Base-by-base conservation (phyloP, 2,329 filamentous ascomycete species). In the Ceratocystiopsis brevicomis region DNA sequence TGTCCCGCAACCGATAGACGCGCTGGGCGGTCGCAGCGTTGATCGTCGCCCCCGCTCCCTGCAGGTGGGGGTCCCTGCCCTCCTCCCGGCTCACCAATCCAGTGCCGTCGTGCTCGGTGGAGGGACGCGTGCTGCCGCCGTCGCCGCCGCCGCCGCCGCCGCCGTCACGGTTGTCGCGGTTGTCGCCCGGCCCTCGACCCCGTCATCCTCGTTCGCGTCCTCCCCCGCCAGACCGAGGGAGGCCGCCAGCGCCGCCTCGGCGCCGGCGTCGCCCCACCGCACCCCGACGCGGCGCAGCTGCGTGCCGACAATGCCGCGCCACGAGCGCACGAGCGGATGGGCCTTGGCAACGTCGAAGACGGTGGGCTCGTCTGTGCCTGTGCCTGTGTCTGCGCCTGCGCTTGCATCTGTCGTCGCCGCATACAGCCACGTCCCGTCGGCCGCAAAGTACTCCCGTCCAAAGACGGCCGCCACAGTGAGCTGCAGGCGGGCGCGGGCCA, bases 391-490 rank as follows among this genome's bases (percentile, higher is more conserved):
- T 21, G 19, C 6, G 19, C 19, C 19, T 21, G 19, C 19, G 19
- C 19, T 21, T 21, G 19, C 19, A 4, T 21, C 41, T 10, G 15
- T 41, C 1, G 40, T 54, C 30, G 81, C 69, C 1, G 68, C 61
- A 56, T 71, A 88, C 52, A 61, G 75, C 79, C 80, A 86, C 36
- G 76, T 72, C 1, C 81, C 82, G 53, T 84, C 78, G 12, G 68
- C 61, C 4, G 71, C 70, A 65, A 82, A 83, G 58, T 70, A 85
- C n/a, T 73, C 64, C 17, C 61, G 54, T 1, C 66, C 70, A 57
- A 88, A 83, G 25, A 92, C 62, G 38, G 61, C 64, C 52, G 70
- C 64, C 14, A 78, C 68, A 37, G 65, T 65, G 42, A 90, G 59
- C 41, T 83, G 79, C 36, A 58, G 58, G 14, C 64, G 61, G 3